phyloP scores from a whole-genome alignment of 352 stramenopile species.

The Pythium scleroteichum region DNA sequence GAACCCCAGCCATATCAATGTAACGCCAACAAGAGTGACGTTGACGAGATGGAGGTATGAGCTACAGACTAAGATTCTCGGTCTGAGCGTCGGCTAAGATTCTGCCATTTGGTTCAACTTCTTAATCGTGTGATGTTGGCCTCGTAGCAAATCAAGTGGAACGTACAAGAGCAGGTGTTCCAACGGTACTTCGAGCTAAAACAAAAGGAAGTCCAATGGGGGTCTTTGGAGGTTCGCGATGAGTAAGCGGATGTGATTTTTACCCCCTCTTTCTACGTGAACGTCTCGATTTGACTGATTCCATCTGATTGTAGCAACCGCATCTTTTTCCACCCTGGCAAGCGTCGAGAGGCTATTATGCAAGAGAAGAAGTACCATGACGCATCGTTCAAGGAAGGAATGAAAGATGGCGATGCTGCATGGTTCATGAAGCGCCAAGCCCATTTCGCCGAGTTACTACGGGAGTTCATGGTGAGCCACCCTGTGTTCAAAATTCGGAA shows the following conservation, averaged over 20 bases:
- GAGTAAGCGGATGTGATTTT: constrained; percentile 29
- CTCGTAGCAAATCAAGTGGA: constrained; percentile 60
- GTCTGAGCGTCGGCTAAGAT: constrained; percentile 14
- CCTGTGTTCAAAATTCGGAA: too few relatives aligned
- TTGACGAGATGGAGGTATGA: constrained; percentile 74
- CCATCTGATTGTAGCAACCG: constrained; percentile 32
- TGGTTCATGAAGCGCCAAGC: constrained; percentile 50
- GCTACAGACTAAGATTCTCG: neutral
- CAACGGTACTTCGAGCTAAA: constrained; percentile 56
- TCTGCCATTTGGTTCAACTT: constrained; percentile 11
- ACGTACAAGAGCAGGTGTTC: constrained; percentile 68
- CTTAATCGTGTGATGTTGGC: neutral
- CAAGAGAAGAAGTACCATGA: constrained; percentile 74
- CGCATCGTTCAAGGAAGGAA: constrained; percentile 50
- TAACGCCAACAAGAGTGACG: constrained; percentile 56
- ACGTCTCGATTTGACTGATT: neutral
- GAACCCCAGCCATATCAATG: constrained; percentile 53
- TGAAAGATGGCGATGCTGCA: constrained; percentile 36
- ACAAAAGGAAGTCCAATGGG: constrained; percentile 59
- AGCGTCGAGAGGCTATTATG: constrained; percentile 62
- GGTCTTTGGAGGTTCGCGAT: constrained; percentile 52
- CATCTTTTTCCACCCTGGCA: constrained; percentile 66
- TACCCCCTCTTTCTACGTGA: neutral
- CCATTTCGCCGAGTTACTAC: constrained; percentile 52
- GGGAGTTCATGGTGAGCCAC: constrained; percentile 57